A percentile compares a stretch with the other conserved stretches of the same genome.
Conservation (phyloP, 2,329 filamentous ascomycete genomes). For the Calonectria montana region DNA sequence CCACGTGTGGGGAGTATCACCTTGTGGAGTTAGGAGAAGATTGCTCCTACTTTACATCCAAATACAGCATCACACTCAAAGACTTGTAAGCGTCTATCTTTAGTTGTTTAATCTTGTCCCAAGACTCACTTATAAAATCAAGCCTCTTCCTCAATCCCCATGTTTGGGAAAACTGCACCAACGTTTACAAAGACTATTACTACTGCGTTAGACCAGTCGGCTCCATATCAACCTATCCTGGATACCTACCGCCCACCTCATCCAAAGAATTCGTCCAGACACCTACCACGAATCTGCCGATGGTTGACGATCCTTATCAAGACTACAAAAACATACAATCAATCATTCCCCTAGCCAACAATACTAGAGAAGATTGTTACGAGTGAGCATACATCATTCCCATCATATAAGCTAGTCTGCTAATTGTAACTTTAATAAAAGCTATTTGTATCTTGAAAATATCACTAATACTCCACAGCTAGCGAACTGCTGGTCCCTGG, state of each 20-base stretch:
- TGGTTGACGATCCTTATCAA: background rate
- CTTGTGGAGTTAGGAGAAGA: background rate
- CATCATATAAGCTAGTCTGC: background rate
- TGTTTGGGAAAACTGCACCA: conserved; percentile 22
- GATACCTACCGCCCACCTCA: background rate
- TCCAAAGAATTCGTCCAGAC: background rate
- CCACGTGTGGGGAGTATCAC: background rate
- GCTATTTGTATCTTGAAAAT: background rate
- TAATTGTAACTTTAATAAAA: background rate
- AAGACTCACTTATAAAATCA: background rate
- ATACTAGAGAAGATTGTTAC: background rate
- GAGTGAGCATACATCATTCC: background rate
- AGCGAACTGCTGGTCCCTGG: background rate
- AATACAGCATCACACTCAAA: background rate
- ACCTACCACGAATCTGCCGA: background rate
- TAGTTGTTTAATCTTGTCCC: background rate
- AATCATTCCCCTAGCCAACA: background rate
- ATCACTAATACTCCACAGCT: background rate
- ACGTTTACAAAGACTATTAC: conserved; percentile 17
- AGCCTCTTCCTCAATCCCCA: conserved; percentile 9
- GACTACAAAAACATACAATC: background rate
- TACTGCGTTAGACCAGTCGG: conserved; percentile 24
- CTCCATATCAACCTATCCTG: background rate
- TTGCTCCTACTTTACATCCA: background rate
- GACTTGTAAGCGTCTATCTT: background rate